phyloP scores from a whole-genome alignment of 2,329 filamentous ascomycete species.

The Ampelomyces quisqualis region DNA sequence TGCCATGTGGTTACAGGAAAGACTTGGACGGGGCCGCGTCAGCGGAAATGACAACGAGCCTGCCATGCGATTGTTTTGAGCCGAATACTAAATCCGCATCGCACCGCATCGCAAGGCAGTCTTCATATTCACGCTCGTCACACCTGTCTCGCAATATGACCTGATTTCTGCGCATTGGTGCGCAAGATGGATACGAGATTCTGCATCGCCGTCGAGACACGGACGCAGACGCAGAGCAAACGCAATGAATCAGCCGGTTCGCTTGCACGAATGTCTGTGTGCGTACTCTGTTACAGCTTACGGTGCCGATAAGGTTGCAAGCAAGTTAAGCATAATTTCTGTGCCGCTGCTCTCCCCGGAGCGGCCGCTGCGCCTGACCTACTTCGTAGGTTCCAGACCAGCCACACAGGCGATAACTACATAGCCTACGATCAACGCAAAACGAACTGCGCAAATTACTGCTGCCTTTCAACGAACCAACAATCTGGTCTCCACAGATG shows the following conservation, averaged over 20 bases:
- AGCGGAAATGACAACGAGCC: slow-evolving; percentile 21
- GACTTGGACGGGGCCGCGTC: slow-evolving; percentile 34
- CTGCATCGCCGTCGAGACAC: not conserved
- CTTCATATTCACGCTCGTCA: too few species aligned
- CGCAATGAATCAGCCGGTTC: slow-evolving; percentile 14
- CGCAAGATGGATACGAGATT: not conserved
- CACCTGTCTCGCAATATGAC: not conserved
- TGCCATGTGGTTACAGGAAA: slow-evolving; percentile 20
- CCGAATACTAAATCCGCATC: too few species aligned
- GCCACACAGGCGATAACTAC: slow-evolving; percentile 17
- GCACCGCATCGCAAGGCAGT: too few species aligned
- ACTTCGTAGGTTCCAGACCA: slow-evolving; percentile 6
- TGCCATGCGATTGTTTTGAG: not conserved
- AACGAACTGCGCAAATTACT: not conserved
- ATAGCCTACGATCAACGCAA: slow-evolving; percentile 10
- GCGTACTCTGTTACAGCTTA: too few species aligned
- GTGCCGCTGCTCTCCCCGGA: slow-evolving; percentile 28
- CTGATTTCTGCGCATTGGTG: not conserved
- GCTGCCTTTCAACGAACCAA: not conserved
- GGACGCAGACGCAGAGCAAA: not conserved
- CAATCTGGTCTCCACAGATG: not conserved
- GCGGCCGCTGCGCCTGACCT: slow-evolving; percentile 14
- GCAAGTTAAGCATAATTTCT: slow-evolving; percentile 42
- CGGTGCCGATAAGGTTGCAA: slow-evolving; percentile 40
- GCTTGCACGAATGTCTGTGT: too few species aligned